Conservation (phyloP, 495 filamentous ascomycete genomes). For the Jackrogersella minutella region DNA sequence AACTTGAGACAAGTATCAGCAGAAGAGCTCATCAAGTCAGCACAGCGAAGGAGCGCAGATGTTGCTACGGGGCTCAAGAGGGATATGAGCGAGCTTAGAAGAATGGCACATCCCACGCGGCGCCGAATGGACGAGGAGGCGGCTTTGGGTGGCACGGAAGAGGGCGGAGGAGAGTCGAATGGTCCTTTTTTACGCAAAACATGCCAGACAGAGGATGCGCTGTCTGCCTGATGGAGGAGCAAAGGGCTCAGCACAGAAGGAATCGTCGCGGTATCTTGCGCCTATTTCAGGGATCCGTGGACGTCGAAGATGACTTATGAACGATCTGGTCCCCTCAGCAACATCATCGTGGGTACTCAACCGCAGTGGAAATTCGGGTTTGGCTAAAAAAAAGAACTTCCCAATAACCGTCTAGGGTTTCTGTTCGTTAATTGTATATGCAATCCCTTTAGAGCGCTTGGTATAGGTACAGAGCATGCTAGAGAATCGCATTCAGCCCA, state of each 20-base stretch:
- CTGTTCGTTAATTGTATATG: slow-evolving; percentile 22
- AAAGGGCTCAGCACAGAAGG: slow-evolving; percentile 14
- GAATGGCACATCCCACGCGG: neutral
- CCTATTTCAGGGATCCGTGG: slow-evolving; percentile 23
- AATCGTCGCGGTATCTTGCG: slow-evolving; percentile 20
- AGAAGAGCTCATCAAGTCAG: slow-evolving; percentile 13
- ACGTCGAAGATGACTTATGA: slow-evolving; percentile 28
- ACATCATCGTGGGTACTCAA: neutral
- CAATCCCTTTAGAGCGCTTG: slow-evolving; percentile 13
- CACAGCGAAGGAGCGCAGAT: slow-evolving; percentile 12
- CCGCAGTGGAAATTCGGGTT: neutral
- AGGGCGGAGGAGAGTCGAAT: neutral
- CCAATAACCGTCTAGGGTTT: slow-evolving; percentile 24
- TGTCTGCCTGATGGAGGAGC: slow-evolving; percentile 27
- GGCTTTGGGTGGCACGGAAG: neutral
- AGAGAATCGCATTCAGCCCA: slow-evolving; percentile 5
- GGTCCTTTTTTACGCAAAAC: slow-evolving; percentile 34
- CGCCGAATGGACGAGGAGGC: slow-evolving; percentile 23
- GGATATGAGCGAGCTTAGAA: slow-evolving; percentile 11
- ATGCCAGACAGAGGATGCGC: slow-evolving; percentile 19
- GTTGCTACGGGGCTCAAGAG: slow-evolving; percentile 19
- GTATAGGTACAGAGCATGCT: slow-evolving; percentile 30
- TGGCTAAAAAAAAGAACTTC: slow-evolving; percentile 7
- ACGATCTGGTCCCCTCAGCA: slow-evolving; percentile 4
- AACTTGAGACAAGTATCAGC: slow-evolving; percentile 16